Evolutionary conservation across 768 basidiomycete genomes (phyloP), one percentile per base, ranked within the genome.

Genomic region (Mycena indigotica): DNA sequence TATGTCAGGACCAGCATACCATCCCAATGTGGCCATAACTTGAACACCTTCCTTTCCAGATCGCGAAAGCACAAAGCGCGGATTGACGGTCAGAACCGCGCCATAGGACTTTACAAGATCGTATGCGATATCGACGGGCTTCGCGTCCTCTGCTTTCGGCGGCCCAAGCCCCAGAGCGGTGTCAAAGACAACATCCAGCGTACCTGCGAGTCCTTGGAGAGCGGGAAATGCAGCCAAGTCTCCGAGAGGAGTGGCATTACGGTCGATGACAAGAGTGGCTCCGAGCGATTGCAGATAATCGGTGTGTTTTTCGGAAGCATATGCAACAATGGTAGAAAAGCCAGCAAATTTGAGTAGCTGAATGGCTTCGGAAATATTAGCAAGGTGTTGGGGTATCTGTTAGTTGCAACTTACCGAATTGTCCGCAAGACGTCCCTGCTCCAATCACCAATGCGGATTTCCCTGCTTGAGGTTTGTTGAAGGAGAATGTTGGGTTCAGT

Each of bases 341-440:
- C 70, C 70, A 13, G 66, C 60, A 4, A 68, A 46, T 21, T 56
- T 52, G 38, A 73, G 66, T 28, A 74, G 53, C 50, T 73, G 74
- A 41, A 70, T 56, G 19, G 57, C 63, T 64, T 35, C 46, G 13
- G 46, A 24, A 28, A 5, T 28, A 13, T 28, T 48, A 8, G 28
- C 6, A 48, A 48, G 46, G 13, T 10, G 25, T 4, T 10, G 13
- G 13, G 12, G 13, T 48, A 48, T 13, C 10, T 8, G 16, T 8
- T 8, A n/a, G 28, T 23, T 17, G 6, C 1, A 28, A 28, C 54
- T 6, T 28, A 62, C 64, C 64, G 32, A 59, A 62, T 55, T 65
- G 64, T 2, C 60, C 64, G 17, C 45, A 26, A 2, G 57, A 54
- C 19, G 60, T 55, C 24, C 28, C 50, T 25, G 21, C 60, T 2